A percentile compares a stretch with the other conserved stretches of the same genome.
phyloP scores from a whole-genome alignment of 1,284 basidiomycete genomes.

The Cystobasidium sp. region DNA sequence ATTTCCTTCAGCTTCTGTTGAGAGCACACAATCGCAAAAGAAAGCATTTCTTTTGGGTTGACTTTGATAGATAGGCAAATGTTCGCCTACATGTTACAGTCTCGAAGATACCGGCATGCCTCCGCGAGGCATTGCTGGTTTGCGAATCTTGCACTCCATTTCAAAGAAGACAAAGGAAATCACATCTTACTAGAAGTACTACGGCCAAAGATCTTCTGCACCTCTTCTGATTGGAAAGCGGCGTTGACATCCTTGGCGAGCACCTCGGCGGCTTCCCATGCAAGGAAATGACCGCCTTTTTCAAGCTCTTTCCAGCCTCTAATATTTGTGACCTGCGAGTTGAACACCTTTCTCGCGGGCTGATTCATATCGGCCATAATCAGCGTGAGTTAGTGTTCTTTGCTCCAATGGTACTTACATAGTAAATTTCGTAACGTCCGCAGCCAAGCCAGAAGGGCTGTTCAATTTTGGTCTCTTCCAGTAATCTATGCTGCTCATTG shows the following conservation, averaged over 20 bases:
- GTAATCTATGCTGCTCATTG: slow-evolving; percentile 2
- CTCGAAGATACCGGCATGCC: too few species aligned
- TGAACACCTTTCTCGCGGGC: slow-evolving; percentile 32
- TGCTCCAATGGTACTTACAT: slow-evolving; percentile 1
- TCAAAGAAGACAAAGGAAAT: neutral
- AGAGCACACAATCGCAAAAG: too few species aligned
- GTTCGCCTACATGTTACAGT: too few species aligned
- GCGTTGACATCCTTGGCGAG: slow-evolving; percentile 39
- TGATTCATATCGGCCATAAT: neutral
- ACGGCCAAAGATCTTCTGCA: neutral
- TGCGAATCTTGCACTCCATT: neutral
- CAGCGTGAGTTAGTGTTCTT: too few species aligned
- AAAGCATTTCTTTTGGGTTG: too few species aligned
- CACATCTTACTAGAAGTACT: neutral
- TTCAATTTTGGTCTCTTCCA: slow-evolving; percentile 17
- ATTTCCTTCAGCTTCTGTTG: too few species aligned
- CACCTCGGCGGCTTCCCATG: slow-evolving; percentile 35
- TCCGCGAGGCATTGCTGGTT: too few species aligned
- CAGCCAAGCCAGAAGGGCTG: slow-evolving; percentile 40
- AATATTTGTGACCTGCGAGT: slow-evolving; percentile 24
- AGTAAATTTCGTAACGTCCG: slow-evolving; percentile 40
- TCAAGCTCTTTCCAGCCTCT: slow-evolving; percentile 35
- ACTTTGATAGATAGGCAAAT: too few species aligned
- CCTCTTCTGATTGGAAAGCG: slow-evolving; percentile 27
- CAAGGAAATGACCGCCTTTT: slow-evolving; percentile 43